Base-by-base conservation (phyloP, 1,284 basidiomycete genomes). In the Ceratobasidium sp. region DNA sequence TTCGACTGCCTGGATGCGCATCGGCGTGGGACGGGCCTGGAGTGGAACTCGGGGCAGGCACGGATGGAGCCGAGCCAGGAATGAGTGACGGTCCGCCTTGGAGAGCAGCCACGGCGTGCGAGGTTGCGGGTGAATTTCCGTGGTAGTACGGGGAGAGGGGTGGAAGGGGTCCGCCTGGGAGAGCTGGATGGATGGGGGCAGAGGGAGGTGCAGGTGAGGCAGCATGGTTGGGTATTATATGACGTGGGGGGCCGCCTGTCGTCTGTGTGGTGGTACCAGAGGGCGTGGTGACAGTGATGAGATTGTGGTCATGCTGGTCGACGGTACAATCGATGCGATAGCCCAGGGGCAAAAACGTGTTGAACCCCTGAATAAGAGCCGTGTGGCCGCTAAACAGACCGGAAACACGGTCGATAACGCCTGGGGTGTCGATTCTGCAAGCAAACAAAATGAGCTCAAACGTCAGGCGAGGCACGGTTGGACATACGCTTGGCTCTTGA, bases 381-480 rank as follows among this genome's bases (percentile, higher is more conserved):
- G 93, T 94, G 81, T 98, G 95, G 14, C 96, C 96, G 77, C 94
- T 89, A 82, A 99, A 99, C 53, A 99, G 89, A 76, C 88, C 89
- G 1, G 96, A 98, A 67, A 99, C 97, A 73, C 97, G 92, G 78
- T 96, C 91, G 79, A 99, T 99, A 78, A 99, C 97, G 74, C 96
- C 97, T 0, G 97, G 97, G 0, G 97, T 99, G 84, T 99, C 97
- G 81, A 99, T 98, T 74, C 95, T 97, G 82, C 50, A 59, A 36
- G 55, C 53, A 48, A 52, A 23, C 62, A 32, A 41, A 48, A 53
- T 43, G 21, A 41, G 16, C 39, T 10, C 36, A 70, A n/a, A 60
- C 61, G 69, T 26, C 53, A 48, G 12, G 61, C 14, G 14, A 57
- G 9, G 72, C 41, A 21, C 26, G 65, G 70, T 65, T 67, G 71